A percentile compares a stretch with the other conserved stretches of the same genome.
phyloP scores from a whole-genome alignment of 2,329 filamentous ascomycete species.

The Neodidymelliopsis sp. region DNA sequence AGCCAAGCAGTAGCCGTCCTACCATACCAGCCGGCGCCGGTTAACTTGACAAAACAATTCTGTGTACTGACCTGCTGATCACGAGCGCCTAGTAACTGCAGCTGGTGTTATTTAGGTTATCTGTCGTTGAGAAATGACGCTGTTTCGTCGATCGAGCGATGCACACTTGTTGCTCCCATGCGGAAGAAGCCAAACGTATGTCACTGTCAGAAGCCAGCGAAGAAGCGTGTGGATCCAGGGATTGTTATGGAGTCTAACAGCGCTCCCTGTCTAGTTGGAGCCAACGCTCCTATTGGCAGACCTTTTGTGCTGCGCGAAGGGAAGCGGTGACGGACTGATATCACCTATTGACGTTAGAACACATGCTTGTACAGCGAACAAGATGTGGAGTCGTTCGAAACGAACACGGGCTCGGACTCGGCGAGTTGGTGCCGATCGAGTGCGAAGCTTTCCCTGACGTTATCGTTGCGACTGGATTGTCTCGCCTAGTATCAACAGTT shows the following conservation, averaged over 20 bases:
- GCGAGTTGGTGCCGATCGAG: conserved; percentile 2
- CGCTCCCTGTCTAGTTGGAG: background rate
- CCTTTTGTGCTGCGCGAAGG: background rate
- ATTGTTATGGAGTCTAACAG: background rate
- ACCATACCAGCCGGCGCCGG: background rate
- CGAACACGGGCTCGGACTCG: conserved; percentile 9
- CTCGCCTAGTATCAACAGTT: too few species aligned
- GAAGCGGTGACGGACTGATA: conserved; percentile 9
- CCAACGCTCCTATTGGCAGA: background rate
- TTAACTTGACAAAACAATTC: background rate
- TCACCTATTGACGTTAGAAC: conserved; percentile 2
- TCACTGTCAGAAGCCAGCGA: background rate
- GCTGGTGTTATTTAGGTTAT: background rate
- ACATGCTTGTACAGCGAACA: conserved; percentile 4
- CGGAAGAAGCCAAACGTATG: background rate
- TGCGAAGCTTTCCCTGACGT: background rate
- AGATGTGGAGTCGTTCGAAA: conserved; percentile 13
- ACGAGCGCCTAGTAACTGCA: conserved; percentile 5
- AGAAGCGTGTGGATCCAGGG: background rate
- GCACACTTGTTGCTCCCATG: background rate
- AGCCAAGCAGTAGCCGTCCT: conserved; percentile 2
- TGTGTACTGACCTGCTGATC: conserved; percentile 1
- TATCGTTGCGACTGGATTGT: background rate
- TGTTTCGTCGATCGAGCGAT: background rate
- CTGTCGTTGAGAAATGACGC: conserved; percentile 1